A percentile compares a stretch with the other conserved stretches of the same genome.
These are phyloP conservation scores for Thoreauomyces humboldtii DNA, from an alignment of 192 early-diverging fungal genomes.

Conservation along the genomic window DNA sequence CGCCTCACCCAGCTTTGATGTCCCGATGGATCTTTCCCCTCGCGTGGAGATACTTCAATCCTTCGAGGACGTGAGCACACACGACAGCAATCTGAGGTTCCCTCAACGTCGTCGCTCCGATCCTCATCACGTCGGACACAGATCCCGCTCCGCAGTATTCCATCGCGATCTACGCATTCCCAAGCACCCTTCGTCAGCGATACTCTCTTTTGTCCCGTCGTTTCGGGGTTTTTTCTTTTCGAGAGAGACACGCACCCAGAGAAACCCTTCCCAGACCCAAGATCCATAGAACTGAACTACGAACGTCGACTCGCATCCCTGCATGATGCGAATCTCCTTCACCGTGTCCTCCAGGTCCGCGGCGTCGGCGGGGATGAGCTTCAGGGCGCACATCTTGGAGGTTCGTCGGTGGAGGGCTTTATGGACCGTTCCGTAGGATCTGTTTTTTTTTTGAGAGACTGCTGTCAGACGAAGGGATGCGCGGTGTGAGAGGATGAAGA, in stretches of 20 bases:
- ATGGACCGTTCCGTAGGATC: slow-evolving; percentile 62
- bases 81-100: slow-evolving; percentile 56
- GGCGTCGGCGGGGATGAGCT: slow-evolving; percentile 50
- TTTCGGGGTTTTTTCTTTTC: not conserved
- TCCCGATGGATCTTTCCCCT: slow-evolving; percentile 62
- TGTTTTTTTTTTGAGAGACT: not conserved
- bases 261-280: slow-evolving; percentile 44
- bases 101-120: slow-evolving; percentile 40
- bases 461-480: not conserved
- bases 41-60: slow-evolving; percentile 56
- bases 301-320: slow-evolving; percentile 37
- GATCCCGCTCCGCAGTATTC: slow-evolving; percentile 61
- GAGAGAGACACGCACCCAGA: slow-evolving; percentile 41
- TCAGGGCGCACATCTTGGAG: slow-evolving; percentile 44
- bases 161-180: slow-evolving; percentile 54
- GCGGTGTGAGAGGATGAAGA: not conserved
- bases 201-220: too few relatives aligned
- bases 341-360: slow-evolving; percentile 45
- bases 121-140: slow-evolving; percentile 52
- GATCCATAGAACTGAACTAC: slow-evolving; percentile 54
- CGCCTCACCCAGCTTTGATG: slow-evolving; percentile 61
- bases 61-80: slow-evolving; percentile 48
- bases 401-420: slow-evolving; percentile 51
- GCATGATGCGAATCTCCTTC: slow-evolving; percentile 59
- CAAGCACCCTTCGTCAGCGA: not conserved